Evolutionary conservation across 2,329 filamentous ascomycete genomes (phyloP).

Genomic region (Calonectria ilicicola): DNA sequence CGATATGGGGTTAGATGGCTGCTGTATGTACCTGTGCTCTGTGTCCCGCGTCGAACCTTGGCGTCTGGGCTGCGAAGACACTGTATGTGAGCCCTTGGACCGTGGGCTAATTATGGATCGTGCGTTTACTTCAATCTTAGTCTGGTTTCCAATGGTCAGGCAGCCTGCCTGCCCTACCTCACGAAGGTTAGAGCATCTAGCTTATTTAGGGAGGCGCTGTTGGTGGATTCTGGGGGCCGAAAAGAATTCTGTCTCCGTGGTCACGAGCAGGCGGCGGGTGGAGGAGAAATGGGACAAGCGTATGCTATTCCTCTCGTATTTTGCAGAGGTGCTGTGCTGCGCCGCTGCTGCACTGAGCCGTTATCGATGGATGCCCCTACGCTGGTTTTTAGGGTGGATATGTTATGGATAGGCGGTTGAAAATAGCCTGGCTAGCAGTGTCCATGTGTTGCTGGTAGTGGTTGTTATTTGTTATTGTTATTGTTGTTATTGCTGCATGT

Average conservation of each 20-base stretch:
- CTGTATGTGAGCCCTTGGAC: not conserved
- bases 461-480: not conserved
- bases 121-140: conserved; percentile 10
- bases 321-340: not conserved
- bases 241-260: conserved; percentile 7
- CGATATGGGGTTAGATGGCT: not conserved
- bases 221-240: conserved; percentile 6
- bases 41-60: not conserved
- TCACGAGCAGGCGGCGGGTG: not conserved
- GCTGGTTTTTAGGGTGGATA: not conserved
- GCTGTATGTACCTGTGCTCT: not conserved
- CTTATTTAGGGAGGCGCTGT: conserved; percentile 6
- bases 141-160: not conserved
- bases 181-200: conserved; percentile 1
- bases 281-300: conserved; percentile 13
- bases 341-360: conserved; percentile 7
- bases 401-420: not conserved
- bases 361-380: not conserved
- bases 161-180: not conserved
- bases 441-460: not conserved
- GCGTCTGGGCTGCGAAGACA: not conserved
- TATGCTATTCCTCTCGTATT: conserved; percentile 7
- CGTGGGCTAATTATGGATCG: not conserved
- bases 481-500: not conserved
- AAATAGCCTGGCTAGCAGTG: not conserved